phyloP scores from a whole-genome alignment of 2,329 filamentous ascomycete species.

The Dryadomyces quercivorus region DNA sequence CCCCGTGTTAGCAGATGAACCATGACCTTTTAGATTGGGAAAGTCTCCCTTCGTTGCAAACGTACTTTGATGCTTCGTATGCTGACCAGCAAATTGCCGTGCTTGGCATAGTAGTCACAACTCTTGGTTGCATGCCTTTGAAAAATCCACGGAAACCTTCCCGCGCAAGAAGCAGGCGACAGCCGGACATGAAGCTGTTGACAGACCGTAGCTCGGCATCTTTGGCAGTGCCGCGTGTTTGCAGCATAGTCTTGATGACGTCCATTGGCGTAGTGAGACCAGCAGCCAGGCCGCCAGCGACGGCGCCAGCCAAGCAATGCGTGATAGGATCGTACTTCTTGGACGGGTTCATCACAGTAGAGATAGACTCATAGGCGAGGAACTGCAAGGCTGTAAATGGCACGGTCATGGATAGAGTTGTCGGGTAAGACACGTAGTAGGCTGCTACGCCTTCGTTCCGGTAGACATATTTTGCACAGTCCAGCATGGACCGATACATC shows the following conservation, averaged over 20 bases:
- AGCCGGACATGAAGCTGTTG: constrained; percentile 69
- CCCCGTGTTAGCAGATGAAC: not conserved
- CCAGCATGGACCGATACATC: constrained; percentile 71
- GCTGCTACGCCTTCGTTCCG: constrained; percentile 75
- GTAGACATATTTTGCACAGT: constrained; percentile 85
- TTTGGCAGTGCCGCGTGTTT: constrained; percentile 71
- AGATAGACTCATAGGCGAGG: constrained; percentile 93
- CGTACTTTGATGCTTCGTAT: constrained; percentile 57
- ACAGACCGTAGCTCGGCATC: constrained; percentile 76
- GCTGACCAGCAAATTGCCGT: constrained; percentile 98
- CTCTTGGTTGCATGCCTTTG: constrained; percentile 78
- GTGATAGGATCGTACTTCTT: constrained; percentile 85
- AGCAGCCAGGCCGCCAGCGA: constrained; percentile 87
- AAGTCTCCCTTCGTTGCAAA: constrained; percentile 8
- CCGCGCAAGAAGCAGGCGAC: constrained; percentile 66
- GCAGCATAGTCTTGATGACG: constrained; percentile 94
- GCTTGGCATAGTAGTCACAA: constrained; percentile 95
- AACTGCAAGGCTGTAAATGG: constrained; percentile 97
- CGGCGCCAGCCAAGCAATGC: constrained; percentile 82
- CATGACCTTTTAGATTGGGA: not conserved
- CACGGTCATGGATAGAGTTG: constrained; percentile 95
- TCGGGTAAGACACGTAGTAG: constrained; percentile 98
- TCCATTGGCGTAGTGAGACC: constrained; percentile 93
- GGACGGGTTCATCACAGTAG: constrained; percentile 79
- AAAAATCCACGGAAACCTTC: constrained; percentile 85